Evolutionary conservation across 176 grass and related monocot genomes (phyloP).

Genomic region (Carex cristatella): DNA sequence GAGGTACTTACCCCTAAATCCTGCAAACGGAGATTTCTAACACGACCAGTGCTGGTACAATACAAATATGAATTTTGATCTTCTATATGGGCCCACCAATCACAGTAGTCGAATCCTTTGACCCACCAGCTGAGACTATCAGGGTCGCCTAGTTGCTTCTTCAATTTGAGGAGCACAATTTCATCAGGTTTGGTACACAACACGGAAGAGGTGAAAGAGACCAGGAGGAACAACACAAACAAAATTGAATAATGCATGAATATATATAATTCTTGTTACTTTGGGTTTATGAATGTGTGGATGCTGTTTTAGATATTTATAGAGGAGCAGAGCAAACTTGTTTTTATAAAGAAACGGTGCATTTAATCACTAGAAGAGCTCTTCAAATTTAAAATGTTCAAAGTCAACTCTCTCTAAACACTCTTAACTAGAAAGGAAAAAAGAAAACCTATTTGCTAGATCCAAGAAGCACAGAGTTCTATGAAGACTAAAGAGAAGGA

Average conservation of each 20-base stretch:
- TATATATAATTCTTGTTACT: background rate
- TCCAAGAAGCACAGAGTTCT: too few species aligned
- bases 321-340: too few species aligned
- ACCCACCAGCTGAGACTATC: background rate
- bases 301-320: background rate
- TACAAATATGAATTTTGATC: background rate
- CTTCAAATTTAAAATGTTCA: too few species aligned
- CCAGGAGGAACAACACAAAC: background rate
- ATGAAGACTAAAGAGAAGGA: too few species aligned
- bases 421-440: too few species aligned
- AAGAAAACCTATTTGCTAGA: too few species aligned
- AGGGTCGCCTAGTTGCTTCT: background rate
- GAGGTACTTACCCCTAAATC: background rate
- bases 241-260: background rate
- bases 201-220: background rate
- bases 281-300: background rate
- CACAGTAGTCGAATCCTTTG: background rate
- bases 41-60: conserved; percentile 3
- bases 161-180: background rate
- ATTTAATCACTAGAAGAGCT: too few species aligned
- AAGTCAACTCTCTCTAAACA: too few species aligned
- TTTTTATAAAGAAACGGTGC: too few species aligned
- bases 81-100: background rate
- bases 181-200: background rate
- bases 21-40: background rate